Base-by-base conservation (phyloP, 2,329 filamentous ascomycete genomes). In the Claviceps arundinis region DNA sequence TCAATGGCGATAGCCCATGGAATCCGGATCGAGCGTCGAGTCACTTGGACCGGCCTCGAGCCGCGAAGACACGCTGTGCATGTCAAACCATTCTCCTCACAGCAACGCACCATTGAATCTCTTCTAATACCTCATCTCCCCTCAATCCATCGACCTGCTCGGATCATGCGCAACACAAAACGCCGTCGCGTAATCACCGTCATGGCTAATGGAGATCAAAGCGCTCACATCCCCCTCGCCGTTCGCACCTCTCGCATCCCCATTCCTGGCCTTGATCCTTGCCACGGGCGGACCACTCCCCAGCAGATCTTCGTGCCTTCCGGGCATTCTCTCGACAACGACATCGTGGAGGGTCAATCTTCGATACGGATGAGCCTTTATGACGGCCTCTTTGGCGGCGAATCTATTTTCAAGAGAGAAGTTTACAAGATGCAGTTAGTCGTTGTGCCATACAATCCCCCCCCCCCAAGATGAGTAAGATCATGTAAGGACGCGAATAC, bases 151-250 rank as follows among this genome's bases (percentile, higher is more conserved):
- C 19, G 26, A 22, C n/a, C 8, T 17, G 16, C 46, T 13, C 34
- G 37, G 9, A 34, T 58, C 55, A 49, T 59, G 48, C n/a, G 77
- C 80, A 37, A 88, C 57, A 56, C 83, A 86, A 1, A 84, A 73
- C 6, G 85, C 85, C 19, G 77, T 82, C 9, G 89, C 89, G 68
- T 89, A 95, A 7, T 88, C 84, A 2, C 80, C 83, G 65, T 96
- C 90, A 64, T 96, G 90, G 61, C 85, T 93, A 59, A 96, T 94
- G 54, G 85, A 91, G 45, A 95, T 64, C 60, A 79, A 73, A 14
- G 82, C 88, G 48, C 80, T 71, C 57, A 81, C 76, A 54, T 72
- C 64, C 4, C 3, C 45, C 42, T 55, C 60, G n/a, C 58, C 63
- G 17, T 53, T 60, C 16, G 40, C 41, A 30, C 30, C 30, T 30